phyloP scores from a whole-genome alignment of 345 rosid species.

The Alliaria petiolata region DNA sequence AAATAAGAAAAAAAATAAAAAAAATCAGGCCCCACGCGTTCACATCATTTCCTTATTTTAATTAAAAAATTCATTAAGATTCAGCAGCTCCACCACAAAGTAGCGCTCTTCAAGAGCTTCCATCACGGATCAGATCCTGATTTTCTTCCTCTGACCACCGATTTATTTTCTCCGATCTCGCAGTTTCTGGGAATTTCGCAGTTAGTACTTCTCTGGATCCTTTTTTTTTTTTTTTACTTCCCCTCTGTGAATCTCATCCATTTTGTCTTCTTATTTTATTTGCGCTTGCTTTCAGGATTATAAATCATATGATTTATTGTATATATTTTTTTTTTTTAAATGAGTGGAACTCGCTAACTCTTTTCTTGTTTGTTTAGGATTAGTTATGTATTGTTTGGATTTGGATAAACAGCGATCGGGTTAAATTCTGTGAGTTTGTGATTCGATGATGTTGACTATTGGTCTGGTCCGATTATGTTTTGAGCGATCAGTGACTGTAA shows the following conservation, averaged over 20 bases:
- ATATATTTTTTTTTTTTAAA: too few species aligned
- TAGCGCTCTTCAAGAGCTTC: conserved; percentile 13
- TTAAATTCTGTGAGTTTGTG: neutral
- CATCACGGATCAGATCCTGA: conserved; percentile 29
- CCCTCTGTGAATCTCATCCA: neutral
- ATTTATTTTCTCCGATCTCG: conserved; percentile 10
- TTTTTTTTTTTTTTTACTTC: neutral
- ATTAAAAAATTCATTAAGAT: neutral
- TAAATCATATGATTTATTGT: neutral
- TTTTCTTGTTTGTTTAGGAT: neutral
- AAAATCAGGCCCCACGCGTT: conserved; percentile 16
- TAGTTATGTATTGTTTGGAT: neutral
- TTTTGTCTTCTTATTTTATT: neutral
- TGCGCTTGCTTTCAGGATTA: neutral
- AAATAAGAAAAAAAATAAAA: neutral
- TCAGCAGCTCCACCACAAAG: conserved; percentile 1
- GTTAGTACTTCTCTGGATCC: neutral
- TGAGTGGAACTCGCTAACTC: too few species aligned
- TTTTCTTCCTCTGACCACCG: conserved; percentile 20
- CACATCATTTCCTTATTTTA: neutral
- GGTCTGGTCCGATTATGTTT: neutral
- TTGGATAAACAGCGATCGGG: too few species aligned
- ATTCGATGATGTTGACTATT: neutral
- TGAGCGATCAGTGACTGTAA: neutral
- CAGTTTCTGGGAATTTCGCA: neutral